Conservation (phyloP, 805 yeast species). For the Kuraishia piskuri region DNA sequence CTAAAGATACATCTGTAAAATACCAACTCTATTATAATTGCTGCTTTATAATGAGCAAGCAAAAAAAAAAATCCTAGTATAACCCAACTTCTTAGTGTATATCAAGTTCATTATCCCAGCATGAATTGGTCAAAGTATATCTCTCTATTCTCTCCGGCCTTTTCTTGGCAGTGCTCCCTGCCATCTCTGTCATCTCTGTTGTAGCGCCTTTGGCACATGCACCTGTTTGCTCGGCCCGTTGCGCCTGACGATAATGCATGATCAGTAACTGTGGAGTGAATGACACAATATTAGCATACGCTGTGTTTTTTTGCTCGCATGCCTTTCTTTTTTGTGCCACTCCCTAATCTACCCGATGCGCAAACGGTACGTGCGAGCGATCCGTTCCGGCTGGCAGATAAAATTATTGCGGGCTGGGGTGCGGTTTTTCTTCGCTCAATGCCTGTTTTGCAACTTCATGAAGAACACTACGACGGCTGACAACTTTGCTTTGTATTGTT, state of each 20-base stretch:
- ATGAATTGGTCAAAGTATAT: no score
- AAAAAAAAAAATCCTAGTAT: no score
- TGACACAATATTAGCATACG: not conserved
- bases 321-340: not conserved
- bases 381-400: not conserved
- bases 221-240: not conserved
- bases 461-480: not conserved
- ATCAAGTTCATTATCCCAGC: no score
- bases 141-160: no score
- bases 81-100: no score
- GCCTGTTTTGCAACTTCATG: not conserved
- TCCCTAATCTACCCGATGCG: not conserved
- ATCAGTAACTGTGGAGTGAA: not conserved
- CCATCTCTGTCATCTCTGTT: not conserved
- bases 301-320: not conserved
- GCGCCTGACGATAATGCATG: not conserved
- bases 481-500: no score
- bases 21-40: no score
- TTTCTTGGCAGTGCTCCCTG: no score
- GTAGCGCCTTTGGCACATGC: not conserved
- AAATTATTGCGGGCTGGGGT: not conserved
- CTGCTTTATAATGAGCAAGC: no score
- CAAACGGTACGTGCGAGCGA: not conserved
- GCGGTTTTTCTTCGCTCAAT: constrained; percentile 1
- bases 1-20: no score